Evolutionary conservation across 306 rosid species (phyloP).

Genomic region (Cicer bijugum): DNA sequence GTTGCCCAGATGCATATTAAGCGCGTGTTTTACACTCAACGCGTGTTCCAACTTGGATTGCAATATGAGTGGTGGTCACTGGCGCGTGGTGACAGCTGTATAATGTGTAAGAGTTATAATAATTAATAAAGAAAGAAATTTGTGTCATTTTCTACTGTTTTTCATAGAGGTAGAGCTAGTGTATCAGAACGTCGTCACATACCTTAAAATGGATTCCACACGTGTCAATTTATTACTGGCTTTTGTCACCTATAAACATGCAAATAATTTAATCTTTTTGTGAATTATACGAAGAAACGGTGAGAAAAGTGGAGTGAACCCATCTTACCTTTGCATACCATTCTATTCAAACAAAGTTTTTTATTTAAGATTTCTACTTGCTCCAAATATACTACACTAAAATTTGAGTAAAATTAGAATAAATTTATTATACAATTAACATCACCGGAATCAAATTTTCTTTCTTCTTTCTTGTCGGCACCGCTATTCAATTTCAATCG

Average conservation of each 20-base stretch:
- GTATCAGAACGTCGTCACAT: conserved; percentile 58
- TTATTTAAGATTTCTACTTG: no score
- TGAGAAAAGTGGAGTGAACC: conserved; percentile 14
- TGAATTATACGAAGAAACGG: not conserved
- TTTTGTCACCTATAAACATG: not conserved
- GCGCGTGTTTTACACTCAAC: conserved; percentile 11
- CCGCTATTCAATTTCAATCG: no score
- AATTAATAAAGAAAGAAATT: conserved; percentile 31
- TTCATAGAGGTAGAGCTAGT: conserved; percentile 36
- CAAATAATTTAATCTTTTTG: conserved; percentile 4
- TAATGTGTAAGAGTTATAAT: not conserved
- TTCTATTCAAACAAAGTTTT: no score
- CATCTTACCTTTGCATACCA: not conserved
- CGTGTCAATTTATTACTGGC: conserved; percentile 53
- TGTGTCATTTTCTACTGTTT: conserved; percentile 46
- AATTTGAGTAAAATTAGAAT: no score
- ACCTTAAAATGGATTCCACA: conserved; percentile 55
- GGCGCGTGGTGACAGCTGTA: conserved; percentile 55
- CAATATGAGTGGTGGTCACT: not conserved
- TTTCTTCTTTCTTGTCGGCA: no score
- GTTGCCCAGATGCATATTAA: not conserved
- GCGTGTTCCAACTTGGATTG: not conserved
- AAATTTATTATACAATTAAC: no score
- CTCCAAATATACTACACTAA: no score
- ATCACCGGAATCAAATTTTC: no score